Conservation (phyloP, 352 stramenopile genomes). For the Paralagenidium karlingii region DNA sequence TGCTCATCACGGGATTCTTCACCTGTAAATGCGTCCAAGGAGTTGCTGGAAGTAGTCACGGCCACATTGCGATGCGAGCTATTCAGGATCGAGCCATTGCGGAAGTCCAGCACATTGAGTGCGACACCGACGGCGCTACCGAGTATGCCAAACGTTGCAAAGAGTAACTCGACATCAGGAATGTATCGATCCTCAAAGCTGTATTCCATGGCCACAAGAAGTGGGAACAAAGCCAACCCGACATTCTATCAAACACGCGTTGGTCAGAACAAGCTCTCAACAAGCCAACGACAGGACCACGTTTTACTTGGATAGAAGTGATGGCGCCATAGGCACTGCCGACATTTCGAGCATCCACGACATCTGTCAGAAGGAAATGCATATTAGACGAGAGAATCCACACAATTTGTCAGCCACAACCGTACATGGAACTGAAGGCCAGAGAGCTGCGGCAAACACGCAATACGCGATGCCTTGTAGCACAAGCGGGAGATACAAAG, state of each 20-base stretch:
- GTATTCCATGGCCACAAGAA: constrained; percentile 64
- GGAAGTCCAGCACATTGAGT: constrained; percentile 68
- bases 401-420: constrained; percentile 1
- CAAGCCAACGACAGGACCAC: not conserved
- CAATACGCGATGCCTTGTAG: constrained; percentile 88
- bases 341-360: constrained; percentile 78
- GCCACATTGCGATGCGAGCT: constrained; percentile 27
- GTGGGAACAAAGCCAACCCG: constrained; percentile 59
- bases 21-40: too few relatives aligned
- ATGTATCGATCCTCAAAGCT: constrained; percentile 63
- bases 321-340: constrained; percentile 89
- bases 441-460: constrained; percentile 86
- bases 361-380: constrained; percentile 19
- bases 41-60: too few relatives aligned
- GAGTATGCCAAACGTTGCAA: constrained; percentile 62
- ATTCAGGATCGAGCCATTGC: constrained; percentile 69
- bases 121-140: constrained; percentile 53
- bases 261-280: not conserved
- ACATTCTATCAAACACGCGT: constrained; percentile 42
- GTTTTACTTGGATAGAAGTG: constrained; percentile 81
- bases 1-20: too few relatives aligned
- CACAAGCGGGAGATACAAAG: constrained; percentile 75
- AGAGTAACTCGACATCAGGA: constrained; percentile 67
- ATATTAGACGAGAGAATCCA: not conserved
- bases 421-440: constrained; percentile 82